A percentile compares a stretch with the other conserved stretches of the same genome.
Evolutionary conservation across 371 early-diverging fungal genomes (phyloP).

Genomic region (Neoconidiobolus thromboides): DNA sequence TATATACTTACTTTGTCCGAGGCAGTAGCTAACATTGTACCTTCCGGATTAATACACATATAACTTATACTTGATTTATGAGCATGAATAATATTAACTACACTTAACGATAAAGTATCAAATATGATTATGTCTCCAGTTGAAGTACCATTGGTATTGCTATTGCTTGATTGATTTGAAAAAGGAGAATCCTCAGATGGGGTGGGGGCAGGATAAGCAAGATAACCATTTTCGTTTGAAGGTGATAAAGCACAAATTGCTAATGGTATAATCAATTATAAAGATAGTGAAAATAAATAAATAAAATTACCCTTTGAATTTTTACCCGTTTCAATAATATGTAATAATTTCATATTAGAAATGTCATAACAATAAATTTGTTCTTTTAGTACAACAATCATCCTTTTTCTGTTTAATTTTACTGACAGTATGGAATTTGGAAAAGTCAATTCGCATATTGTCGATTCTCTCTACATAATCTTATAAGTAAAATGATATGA

Average conservation of each 20-base stretch:
- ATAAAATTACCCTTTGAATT: conserved; percentile 56
- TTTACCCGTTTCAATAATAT: conserved; percentile 83
- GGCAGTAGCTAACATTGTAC: conserved; percentile 82
- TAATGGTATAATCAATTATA: conserved; percentile 7
- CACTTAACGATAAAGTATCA: conserved; percentile 63
- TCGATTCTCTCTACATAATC: conserved; percentile 54
- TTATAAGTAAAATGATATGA: neutral
- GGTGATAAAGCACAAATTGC: conserved; percentile 88
- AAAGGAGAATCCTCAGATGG: conserved; percentile 26
- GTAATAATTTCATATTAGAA: conserved; percentile 86
- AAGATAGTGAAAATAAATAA: neutral
- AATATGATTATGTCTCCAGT: conserved; percentile 74
- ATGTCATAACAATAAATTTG: conserved; percentile 85
- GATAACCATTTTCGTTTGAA: conserved; percentile 79
- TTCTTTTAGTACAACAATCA: conserved; percentile 83
- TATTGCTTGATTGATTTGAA: conserved; percentile 9
- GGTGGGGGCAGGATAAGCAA: conserved; percentile 70
- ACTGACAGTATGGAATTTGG: conserved; percentile 80
- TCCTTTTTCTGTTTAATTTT: conserved; percentile 79
- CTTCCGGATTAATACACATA: conserved; percentile 71
- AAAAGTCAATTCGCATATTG: conserved; percentile 90
- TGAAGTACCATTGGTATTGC: conserved; percentile 10
- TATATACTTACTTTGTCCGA: conserved; percentile 59
- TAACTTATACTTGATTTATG: conserved; percentile 75
- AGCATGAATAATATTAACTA: conserved; percentile 80